Conservation (phyloP, 441 rosid genomes). For the Lepidium campestre region DNA sequence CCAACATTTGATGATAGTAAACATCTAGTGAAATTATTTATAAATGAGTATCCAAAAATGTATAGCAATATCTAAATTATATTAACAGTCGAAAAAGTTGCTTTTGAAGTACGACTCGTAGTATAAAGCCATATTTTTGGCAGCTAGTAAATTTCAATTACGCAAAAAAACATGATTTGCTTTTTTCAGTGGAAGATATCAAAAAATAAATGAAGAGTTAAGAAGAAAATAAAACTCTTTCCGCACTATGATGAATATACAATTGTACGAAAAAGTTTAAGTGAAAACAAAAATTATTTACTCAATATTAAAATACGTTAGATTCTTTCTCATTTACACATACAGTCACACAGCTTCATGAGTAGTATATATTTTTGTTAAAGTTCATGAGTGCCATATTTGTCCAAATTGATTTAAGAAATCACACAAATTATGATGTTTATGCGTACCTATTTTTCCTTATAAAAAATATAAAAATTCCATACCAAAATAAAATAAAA, state of each 20-base stretch:
- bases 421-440: not conserved
- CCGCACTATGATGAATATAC: constrained; percentile 18
- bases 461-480: not conserved
- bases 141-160: constrained; percentile 11
- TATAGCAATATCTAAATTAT: too few species aligned
- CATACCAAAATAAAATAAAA: too few species aligned
- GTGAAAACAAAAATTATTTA: not conserved
- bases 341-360: not conserved
- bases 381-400: not conserved
- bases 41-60: too few species aligned
- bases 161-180: constrained; percentile 2
- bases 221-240: constrained; percentile 4
- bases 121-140: too few species aligned
- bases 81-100: too few species aligned
- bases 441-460: not conserved
- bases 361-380: not conserved
- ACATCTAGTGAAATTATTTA: too few species aligned
- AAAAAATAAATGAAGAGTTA: constrained; percentile 17
- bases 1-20: too few species aligned
- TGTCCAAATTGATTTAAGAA: not conserved
- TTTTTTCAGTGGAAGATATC: constrained; percentile 22
- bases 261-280: not conserved
- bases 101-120: too few species aligned
- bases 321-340: not conserved
- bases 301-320: not conserved